phyloP scores from a whole-genome alignment of 1,284 basidiomycete species.

The Singerocomus inundabilis region DNA sequence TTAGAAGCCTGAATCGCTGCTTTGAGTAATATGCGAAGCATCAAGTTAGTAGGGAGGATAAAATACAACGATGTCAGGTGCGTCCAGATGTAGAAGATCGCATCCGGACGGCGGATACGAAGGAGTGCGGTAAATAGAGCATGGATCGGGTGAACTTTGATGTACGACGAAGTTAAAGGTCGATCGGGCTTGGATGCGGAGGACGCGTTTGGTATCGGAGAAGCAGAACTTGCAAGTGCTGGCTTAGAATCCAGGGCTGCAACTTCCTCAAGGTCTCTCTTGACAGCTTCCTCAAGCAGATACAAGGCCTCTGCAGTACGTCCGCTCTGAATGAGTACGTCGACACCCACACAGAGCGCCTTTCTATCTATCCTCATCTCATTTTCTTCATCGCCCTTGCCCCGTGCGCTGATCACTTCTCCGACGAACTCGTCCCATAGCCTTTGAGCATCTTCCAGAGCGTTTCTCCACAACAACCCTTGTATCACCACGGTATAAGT shows the following conservation, averaged over 20 bases:
- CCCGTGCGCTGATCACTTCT: conserved; percentile 24
- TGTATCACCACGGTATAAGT: conserved; percentile 52
- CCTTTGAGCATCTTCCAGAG: conserved; percentile 36
- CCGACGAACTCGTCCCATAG: conserved; percentile 46
- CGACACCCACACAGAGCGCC: conserved; percentile 50
- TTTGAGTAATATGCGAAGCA: conserved; percentile 60
- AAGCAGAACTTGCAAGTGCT: neutral
- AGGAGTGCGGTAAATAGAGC: conserved; percentile 46
- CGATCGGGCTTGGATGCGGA: neutral
- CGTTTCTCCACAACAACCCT: conserved; percentile 43
- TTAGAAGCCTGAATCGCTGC: conserved; percentile 52
- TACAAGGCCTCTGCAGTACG: conserved; percentile 48
- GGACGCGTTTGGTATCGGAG: conserved; percentile 2
- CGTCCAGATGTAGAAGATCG: conserved; percentile 63
- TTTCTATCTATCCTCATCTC: conserved; percentile 42
- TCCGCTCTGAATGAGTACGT: conserved; percentile 46
- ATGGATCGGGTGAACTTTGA: conserved; percentile 45
- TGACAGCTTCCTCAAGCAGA: conserved; percentile 44
- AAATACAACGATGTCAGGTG: conserved; percentile 53
- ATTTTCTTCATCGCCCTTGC: conserved; percentile 13
- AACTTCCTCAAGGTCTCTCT: conserved; percentile 14
- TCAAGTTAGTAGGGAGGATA: conserved; percentile 49
- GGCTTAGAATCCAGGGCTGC: neutral
- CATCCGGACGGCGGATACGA: conserved; percentile 52
- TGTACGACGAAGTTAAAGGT: conserved; percentile 9